A percentile compares a stretch with the other conserved stretches of the same genome.
phyloP scores from a whole-genome alignment of 805 yeast species.

The Ogataea nakhonphanomensis region DNA sequence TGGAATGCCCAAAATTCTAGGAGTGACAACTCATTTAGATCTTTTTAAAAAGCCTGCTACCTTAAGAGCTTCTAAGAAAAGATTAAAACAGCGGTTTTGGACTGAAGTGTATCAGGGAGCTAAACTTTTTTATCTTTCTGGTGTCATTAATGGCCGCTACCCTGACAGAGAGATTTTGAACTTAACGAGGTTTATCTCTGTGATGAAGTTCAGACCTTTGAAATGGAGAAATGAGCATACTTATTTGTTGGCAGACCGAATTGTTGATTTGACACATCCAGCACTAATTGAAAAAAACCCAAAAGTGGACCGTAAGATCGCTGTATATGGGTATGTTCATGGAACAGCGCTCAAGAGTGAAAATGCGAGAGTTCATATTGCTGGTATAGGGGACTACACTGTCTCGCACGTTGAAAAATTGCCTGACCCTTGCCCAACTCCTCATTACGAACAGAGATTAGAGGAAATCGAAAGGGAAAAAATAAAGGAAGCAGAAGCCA shows the following conservation, averaged over 20 bases:
- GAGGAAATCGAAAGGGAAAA: slow-evolving; percentile 79
- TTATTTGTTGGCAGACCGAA: slow-evolving; percentile 83
- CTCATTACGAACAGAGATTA: slow-evolving; percentile 79
- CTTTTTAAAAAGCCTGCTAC: slow-evolving; percentile 87
- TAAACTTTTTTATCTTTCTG: slow-evolving; percentile 87
- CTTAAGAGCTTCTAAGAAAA: slow-evolving; percentile 84
- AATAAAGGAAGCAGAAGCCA: slow-evolving; percentile 59
- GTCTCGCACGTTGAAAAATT: slow-evolving; percentile 77
- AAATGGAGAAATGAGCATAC: slow-evolving; percentile 99
- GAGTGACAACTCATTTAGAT: slow-evolving; percentile 94
- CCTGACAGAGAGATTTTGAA: slow-evolving; percentile 96
- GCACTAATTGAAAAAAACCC: slow-evolving; percentile 70
- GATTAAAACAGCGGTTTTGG: slow-evolving; percentile 94
- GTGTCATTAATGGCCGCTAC: slow-evolving; percentile 94
- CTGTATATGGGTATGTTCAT: slow-evolving; percentile 90
- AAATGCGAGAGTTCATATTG: slow-evolving; percentile 81
- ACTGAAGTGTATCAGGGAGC: slow-evolving; percentile 99
- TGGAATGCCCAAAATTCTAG: slow-evolving; percentile 97
- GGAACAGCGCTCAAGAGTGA: slow-evolving; percentile 78
- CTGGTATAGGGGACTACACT: slow-evolving; percentile 91
- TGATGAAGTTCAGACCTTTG: slow-evolving; percentile 97
- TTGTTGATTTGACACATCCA: slow-evolving; percentile 92
- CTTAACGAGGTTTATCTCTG: slow-evolving; percentile 86
- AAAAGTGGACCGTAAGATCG: slow-evolving; percentile 84
- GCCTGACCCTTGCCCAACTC: slow-evolving; percentile 99